These are phyloP conservation scores for Thermomucor indicae-seudaticae DNA, from an alignment of 371 early-diverging fungal genomes.

Conservation along the genomic window DNA sequence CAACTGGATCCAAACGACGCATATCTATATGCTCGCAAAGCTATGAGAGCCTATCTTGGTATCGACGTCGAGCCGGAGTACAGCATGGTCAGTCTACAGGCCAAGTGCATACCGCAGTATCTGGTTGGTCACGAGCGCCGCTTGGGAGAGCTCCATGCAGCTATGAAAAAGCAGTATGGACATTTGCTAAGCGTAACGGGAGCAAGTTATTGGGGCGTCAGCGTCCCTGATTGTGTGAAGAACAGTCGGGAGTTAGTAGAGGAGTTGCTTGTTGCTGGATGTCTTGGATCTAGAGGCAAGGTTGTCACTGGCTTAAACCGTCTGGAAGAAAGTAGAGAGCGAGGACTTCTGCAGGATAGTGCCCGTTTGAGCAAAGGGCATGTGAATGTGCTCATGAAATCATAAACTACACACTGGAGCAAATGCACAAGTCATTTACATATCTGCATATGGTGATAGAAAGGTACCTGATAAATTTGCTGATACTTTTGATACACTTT, in stretches of 20 bases:
- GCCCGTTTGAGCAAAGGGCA: conserved; percentile 34
- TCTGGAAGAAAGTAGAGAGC: conserved; percentile 9
- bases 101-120: conserved; percentile 90
- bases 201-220: conserved; percentile 81
- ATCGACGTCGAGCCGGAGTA: conserved; percentile 53
- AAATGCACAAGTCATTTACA: too few relatives aligned
- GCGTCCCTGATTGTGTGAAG: conserved; percentile 84
- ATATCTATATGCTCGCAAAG: conserved; percentile 20
- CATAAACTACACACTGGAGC: too few relatives aligned
- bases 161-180: conserved; percentile 32
- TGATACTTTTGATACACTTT: too few relatives aligned
- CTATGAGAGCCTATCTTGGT: conserved; percentile 51
- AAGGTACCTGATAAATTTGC: too few relatives aligned
- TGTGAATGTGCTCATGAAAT: conserved; percentile 29
- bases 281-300: conserved; percentile 31
- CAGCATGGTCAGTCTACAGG: conserved; percentile 53
- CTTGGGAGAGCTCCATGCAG: conserved; percentile 58
- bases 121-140: conserved; percentile 73
- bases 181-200: conserved; percentile 72
- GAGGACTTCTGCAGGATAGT: conserved; percentile 22
- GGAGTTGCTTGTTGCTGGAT: conserved; percentile 37
- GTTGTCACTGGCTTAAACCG: conserved; percentile 53
- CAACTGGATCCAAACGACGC: conserved; percentile 27
- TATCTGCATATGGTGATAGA: too few relatives aligned
- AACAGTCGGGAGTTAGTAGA: conserved; percentile 67